A percentile compares a stretch with the other conserved stretches of the same genome.
Conservation (phyloP, 73 alveolate genomes). For the Tetrahymena elliotti region DNA sequence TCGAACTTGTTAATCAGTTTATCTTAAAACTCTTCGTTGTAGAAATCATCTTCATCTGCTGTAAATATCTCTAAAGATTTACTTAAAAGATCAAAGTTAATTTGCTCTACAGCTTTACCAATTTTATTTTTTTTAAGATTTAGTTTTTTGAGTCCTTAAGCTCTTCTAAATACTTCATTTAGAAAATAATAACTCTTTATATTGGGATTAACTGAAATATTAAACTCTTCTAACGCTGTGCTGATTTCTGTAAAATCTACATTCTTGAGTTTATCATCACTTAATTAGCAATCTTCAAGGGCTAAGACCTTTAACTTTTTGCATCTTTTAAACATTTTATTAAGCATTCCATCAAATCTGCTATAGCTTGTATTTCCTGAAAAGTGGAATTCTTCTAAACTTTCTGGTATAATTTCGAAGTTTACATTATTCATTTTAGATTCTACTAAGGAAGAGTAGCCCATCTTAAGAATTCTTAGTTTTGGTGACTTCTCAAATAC, state of each 20-base stretch:
- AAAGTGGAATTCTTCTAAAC: background rate
- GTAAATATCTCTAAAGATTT: background rate
- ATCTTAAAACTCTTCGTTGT: background rate
- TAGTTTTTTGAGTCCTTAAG: background rate
- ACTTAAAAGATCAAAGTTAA: background rate
- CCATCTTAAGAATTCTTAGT: background rate
- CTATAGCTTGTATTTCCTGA: background rate
- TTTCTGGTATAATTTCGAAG: background rate
- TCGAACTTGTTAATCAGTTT: background rate
- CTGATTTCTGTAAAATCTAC: background rate
- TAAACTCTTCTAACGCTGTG: background rate
- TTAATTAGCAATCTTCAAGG: background rate
- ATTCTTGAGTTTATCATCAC: background rate
- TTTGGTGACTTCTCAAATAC: background rate
- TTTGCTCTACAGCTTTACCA: background rate
- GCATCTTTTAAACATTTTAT: background rate
- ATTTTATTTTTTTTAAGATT: background rate
- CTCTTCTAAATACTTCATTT: background rate
- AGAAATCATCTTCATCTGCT: background rate
- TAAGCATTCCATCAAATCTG: background rate
- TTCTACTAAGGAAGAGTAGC: background rate
- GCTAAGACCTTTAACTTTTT: background rate
- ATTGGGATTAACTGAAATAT: background rate
- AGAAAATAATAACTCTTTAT: background rate
- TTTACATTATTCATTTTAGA: background rate